Base-by-base conservation (phyloP, 306 rosid genomes). In the Hippophae rhamnoides region DNA sequence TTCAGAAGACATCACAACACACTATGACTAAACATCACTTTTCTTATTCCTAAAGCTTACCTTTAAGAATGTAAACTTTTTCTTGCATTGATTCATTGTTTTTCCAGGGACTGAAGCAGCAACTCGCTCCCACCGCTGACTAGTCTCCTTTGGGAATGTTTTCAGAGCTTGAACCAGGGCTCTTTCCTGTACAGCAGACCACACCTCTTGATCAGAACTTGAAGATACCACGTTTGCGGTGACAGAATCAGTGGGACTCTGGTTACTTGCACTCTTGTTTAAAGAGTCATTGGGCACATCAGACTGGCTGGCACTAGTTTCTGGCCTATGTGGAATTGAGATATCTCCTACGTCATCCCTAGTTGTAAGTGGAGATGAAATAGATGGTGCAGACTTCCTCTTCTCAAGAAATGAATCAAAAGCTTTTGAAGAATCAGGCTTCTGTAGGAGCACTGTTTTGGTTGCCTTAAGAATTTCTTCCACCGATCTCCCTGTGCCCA, bases 391-490 rank as follows among this genome's bases (percentile, higher is more conserved):
- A 18, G 95, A 82, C 79, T 93, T 93, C 78, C 97, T 86, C 77
- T 93, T 93, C 75, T 93, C 97, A 25, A 89, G 97, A 71, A 93
- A 93, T 13, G 90, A 79, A 70, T 93, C 99, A 64, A 89, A 89
- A 55, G 97, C 95, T 68, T 93, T 93, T 54, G 89, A 54, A 43
- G 93, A 75, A 80, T 93, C 99, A 6, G 99, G 99, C 78, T 93
- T 93, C 74, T 88, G 97, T 11, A 93, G 89, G 66, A 93, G 99
- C 58, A 86, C 89, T 1, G 93, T 84, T 74, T 93, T 93, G 43
- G 96, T 86, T 58, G 99, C 99, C 85, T 86, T 88, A 70, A 93
- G 64, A 60, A 93, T 93, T 79, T 93, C 99, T 70, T 93, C 99
- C 44, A 93, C 99, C 13, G 97, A 80, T 76, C 99, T 86, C 57